These are phyloP conservation scores for Euphrasia arctica DNA, from an alignment of 305 asterid species.

Conservation along the genomic window DNA sequence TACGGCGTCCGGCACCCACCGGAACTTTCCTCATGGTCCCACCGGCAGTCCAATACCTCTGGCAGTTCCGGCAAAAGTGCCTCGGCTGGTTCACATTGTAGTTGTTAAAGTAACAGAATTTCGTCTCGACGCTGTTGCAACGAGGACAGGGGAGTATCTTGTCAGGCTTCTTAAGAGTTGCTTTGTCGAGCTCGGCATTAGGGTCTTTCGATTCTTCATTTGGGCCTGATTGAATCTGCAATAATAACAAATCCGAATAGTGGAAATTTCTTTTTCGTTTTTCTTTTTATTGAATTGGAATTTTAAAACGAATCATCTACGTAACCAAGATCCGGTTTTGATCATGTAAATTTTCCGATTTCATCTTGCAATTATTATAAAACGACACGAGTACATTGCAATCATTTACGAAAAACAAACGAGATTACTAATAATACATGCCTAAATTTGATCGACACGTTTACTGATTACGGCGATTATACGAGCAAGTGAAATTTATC, in stretches of 20 bases:
- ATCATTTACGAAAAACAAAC: no score
- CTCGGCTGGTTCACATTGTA: conserved; percentile 81
- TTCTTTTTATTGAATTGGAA: no score
- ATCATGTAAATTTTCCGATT: no score
- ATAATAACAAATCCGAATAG: background rate
- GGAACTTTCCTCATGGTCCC: conserved; percentile 69
- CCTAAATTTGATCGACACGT: no score
- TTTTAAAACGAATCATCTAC: no score
- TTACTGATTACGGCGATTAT: no score
- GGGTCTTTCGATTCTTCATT: conserved; percentile 38
- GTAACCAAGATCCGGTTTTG: no score
- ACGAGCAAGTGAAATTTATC: no score
- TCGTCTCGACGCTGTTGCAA: conserved; percentile 85
- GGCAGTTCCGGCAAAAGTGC: conserved; percentile 79
- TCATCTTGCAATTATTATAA: no score
- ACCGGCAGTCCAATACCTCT: conserved; percentile 82
- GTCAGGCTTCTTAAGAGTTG: conserved; percentile 74
- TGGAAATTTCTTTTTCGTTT: background rate
- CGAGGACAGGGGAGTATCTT: conserved; percentile 90
- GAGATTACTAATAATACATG: no score
- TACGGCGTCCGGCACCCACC: conserved; percentile 59
- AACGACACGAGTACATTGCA: no score
- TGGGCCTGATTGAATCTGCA: conserved; percentile 37
- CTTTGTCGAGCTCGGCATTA: conserved; percentile 36
- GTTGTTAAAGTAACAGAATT: conserved; percentile 88